Percentiles rank a stretch among this genome's conserved stretches.
phyloP scores from a whole-genome alignment of 139 green algal genomes.

The Limnomonas spitsbergensis region DNA sequence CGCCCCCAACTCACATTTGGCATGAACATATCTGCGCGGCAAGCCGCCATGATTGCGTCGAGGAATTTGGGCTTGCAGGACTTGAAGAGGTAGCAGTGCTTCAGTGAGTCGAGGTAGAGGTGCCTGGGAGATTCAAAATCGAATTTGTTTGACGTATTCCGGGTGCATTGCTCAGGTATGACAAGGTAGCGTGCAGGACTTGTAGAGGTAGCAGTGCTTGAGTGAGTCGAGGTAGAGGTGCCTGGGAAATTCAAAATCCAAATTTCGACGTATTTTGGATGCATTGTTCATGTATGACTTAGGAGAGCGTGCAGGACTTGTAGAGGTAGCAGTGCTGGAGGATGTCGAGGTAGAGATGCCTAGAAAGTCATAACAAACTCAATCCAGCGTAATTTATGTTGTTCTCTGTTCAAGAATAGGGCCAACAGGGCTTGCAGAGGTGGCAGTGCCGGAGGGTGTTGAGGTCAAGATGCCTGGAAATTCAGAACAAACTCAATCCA shows the following conservation, averaged over 20 bases:
- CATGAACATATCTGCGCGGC: slow-evolving; percentile 63
- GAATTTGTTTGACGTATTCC: too few relatives aligned
- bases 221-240: slow-evolving; percentile 50
- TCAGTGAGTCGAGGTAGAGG: slow-evolving; percentile 46
- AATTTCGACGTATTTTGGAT: too few relatives aligned
- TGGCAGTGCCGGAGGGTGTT: slow-evolving; percentile 38
- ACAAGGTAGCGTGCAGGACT: slow-evolving; percentile 35
- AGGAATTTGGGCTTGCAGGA: slow-evolving; percentile 49
- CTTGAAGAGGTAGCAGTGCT: slow-evolving; percentile 56
- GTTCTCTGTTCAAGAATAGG: too few relatives aligned
- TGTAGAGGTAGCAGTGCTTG: slow-evolving; percentile 54
- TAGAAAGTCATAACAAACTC: too few relatives aligned
- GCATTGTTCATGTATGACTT: too few relatives aligned
- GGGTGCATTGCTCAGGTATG: too few relatives aligned
- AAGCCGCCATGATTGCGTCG: slow-evolving; percentile 54
- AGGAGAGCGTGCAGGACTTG: slow-evolving; percentile 34
- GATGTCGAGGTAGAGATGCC: slow-evolving; percentile 46
- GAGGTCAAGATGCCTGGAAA: slow-evolving; percentile 46
- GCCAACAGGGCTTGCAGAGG: slow-evolving; percentile 52
- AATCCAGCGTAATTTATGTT: too few relatives aligned
- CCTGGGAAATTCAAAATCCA: too few relatives aligned
- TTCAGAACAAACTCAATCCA: too few relatives aligned
- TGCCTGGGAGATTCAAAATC: slow-evolving; percentile 23
- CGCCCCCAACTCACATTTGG: slow-evolving; percentile 21
- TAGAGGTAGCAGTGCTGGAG: slow-evolving; percentile 57